Evolutionary conservation across 495 filamentous ascomycete genomes (phyloP).

Genomic region (Letharia lupina): DNA sequence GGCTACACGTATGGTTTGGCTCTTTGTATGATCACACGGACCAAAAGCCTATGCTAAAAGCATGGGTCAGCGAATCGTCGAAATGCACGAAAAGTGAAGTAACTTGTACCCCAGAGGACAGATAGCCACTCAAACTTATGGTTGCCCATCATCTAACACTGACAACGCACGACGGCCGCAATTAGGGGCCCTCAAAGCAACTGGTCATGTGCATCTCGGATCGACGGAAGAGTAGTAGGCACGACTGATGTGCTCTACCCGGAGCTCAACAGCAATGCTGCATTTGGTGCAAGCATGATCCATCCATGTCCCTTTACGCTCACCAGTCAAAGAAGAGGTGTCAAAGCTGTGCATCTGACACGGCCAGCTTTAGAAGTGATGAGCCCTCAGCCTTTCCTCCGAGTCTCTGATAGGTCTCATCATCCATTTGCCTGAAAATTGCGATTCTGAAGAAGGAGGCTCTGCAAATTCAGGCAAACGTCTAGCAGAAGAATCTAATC

Average conservation of each 20-base stretch:
- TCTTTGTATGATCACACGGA: neutral
- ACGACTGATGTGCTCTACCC: neutral
- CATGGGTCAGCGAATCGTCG: neutral
- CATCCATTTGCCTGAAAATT: conserved; percentile 1
- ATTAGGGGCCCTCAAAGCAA: neutral
- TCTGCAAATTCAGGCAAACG: conserved; percentile 3
- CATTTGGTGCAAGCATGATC: conserved; percentile 2
- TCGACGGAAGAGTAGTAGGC: neutral
- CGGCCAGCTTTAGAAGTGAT: neutral
- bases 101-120: neutral
- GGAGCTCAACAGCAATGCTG: neutral
- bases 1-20: neutral
- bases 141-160: neutral
- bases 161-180: neutral
- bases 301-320: neutral
- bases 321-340: neutral
- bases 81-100: neutral
- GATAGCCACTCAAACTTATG: neutral
- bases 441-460: neutral
- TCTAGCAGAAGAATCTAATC: neutral
- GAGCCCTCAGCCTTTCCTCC: neutral
- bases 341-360: conserved; percentile 1
- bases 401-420: conserved; percentile 1
- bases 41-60: neutral
- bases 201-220: neutral